Evolutionary conservation across 2,329 filamentous ascomycete species (phyloP), one percentile per base, ranked within the genome.

Genomic region (Fusarium verrucosum): DNA sequence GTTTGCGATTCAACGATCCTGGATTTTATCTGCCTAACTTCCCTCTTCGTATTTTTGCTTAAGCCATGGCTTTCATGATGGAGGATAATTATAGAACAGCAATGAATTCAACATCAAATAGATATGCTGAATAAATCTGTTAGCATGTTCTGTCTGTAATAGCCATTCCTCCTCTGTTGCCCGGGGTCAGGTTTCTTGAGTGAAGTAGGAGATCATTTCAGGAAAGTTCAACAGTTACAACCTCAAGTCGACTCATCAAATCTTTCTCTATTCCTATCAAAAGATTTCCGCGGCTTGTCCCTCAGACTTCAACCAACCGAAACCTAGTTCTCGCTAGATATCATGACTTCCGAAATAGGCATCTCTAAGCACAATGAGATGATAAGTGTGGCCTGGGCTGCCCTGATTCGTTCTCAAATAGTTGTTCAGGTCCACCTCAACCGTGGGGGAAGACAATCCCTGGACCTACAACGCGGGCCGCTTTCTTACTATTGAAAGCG

Each of bases 1-100:
- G 79, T 19, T 73, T 87, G 70, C 81, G 87, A 54, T 89, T 89
- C 76, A 89, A 89, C 74, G 84, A 88, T 42, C 68, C 68, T 32
- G 66, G 68, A 71, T 75, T 74, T 44, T 75, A 71, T 68, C 62
- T 73, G 35, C 65, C 68, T 30, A 66, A 77, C 59, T 77, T 82
- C 73, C 82, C 83, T 32, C 75, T 83, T 50, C 81, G 82, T 47
- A 85, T 85, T 69, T 86, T 86, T 70, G 78, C 77, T 55, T 70
- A 58, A 58, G 36, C 33, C 19, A 20, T n/a, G 20, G 49, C 33
- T n/a, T n/a, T n/a, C 14, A 38, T n/a, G 43, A 19, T 17, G 26
- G 11, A 23, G 28, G 25, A 8, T 45, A 26, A 22, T 22, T 19
- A 44, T 30, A 43, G 37, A 36, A 35, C 3, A 35, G 19, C 19